Evolutionary conservation across 306 rosid species (phyloP), one percentile per base, ranked within the genome.

Genomic region (Medicago lupulina): DNA sequence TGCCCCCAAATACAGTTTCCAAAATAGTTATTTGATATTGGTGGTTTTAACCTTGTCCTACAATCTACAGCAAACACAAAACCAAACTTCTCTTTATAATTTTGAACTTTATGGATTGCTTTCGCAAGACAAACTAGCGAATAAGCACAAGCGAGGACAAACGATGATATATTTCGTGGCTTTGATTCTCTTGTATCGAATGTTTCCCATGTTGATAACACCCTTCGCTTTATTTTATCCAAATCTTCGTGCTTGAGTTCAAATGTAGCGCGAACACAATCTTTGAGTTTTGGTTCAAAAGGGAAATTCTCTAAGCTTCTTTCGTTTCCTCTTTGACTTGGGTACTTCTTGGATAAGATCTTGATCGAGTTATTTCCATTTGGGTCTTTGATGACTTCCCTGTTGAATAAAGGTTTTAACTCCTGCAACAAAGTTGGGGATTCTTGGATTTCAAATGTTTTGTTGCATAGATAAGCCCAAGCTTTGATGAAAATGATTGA

Each of bases 401-500:
- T 79, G 6, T 89, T 80, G 5, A 80, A 67, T 60, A 76, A 79
- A 1, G 93, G 96, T 7, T 68, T 74, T 0, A 88, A 79, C 18
- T 80, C 82, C 0, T 74, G 80, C 14, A 8, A 5, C 58, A 81
- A 17, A 25, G 76, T 9, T 1, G 80, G 11, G 1, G 70, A 5
- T 54, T 43, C 0, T 9, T 21, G 3, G n/a, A 60, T 53, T 67
- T 67, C 54, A 2, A 15, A 46, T 2, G 0, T 21, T 67, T 80
- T 17, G 4, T 19, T 18, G 34, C 85, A 82, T 2, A 84, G 25
- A 31, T 41, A 68, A 67, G 88, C 82, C 92, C 96, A 91, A 1
- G 89, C 83, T 25, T 88, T 84, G 71, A 91, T 18, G 74, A 91
- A 88, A 75, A 63, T 13, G 6, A 71, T 73, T 12, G 84, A 54